Evolutionary conservation across 495 filamentous ascomycete genomes (phyloP).

Genomic region (Penicillium nucicola): DNA sequence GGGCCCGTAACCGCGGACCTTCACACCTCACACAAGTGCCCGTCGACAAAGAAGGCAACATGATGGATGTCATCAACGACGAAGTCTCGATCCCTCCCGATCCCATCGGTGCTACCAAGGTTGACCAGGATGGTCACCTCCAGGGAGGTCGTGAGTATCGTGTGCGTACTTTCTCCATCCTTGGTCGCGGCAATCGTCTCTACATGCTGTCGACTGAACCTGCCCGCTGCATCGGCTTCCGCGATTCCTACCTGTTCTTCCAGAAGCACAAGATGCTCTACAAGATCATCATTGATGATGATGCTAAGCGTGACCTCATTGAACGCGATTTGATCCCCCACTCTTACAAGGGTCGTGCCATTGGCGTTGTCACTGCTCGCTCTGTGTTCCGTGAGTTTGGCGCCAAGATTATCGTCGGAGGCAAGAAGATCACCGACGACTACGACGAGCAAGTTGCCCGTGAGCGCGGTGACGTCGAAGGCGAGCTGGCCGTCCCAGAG

Average conservation of each 20-base stretch:
- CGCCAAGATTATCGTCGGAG: slow-evolving; percentile 87
- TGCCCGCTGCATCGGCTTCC: slow-evolving; percentile 91
- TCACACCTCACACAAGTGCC: slow-evolving; percentile 76
- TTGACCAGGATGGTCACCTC: slow-evolving; percentile 81
- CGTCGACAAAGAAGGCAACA: slow-evolving; percentile 92
- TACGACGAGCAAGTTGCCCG: slow-evolving; percentile 78
- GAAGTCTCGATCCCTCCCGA: slow-evolving; percentile 88
- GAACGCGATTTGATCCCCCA: slow-evolving; percentile 92
- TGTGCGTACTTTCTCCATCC: slow-evolving; percentile 87
- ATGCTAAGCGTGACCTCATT: slow-evolving; percentile 90
- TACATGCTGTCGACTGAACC: slow-evolving; percentile 99
- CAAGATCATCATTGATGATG: slow-evolving; percentile 93
- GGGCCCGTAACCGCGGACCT: slow-evolving; percentile 64
- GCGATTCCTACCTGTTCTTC: slow-evolving; percentile 97
- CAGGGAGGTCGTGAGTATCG: slow-evolving; percentile 84
- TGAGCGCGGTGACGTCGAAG: slow-evolving; percentile 79
- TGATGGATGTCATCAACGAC: slow-evolving; percentile 86
- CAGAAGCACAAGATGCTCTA: slow-evolving; percentile 91
- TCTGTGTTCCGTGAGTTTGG: slow-evolving; percentile 98
- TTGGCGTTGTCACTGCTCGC: slow-evolving; percentile 93
- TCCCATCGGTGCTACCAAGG: slow-evolving; percentile 85
- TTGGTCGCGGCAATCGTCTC: slow-evolving; percentile 74
- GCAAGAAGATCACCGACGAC: slow-evolving; percentile 80
- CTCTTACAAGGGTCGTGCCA: slow-evolving; percentile 96
- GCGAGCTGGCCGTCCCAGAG: slow-evolving; percentile 83